Evolutionary conservation across 2,329 filamentous ascomycete species (phyloP).

Genomic region (Trichophyton mentagrophytes): DNA sequence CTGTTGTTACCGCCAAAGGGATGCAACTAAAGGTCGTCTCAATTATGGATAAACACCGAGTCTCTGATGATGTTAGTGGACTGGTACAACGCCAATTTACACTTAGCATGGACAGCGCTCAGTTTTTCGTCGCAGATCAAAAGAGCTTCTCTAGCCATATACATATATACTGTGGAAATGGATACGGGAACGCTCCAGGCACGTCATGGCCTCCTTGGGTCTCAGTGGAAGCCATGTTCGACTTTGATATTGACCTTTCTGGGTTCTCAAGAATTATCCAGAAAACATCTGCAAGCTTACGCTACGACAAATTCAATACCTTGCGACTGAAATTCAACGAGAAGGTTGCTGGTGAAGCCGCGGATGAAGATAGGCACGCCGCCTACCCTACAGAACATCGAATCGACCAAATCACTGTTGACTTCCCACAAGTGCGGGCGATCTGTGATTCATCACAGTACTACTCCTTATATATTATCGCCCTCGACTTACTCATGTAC

Average conservation of each 20-base stretch:
- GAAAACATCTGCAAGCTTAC: slow-evolving; percentile 84
- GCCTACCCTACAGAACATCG: slow-evolving; percentile 48
- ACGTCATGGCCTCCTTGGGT: slow-evolving; percentile 97
- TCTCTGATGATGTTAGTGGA: slow-evolving; percentile 86
- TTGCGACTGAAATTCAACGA: slow-evolving; percentile 95
- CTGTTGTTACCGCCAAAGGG: slow-evolving; percentile 88
- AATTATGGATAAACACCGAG: slow-evolving; percentile 90
- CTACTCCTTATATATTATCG: slow-evolving; percentile 96
- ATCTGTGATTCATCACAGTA: slow-evolving; percentile 96
- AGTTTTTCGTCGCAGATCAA: slow-evolving; percentile 94
- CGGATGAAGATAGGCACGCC: slow-evolving; percentile 31
- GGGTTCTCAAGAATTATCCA: slow-evolving; percentile 97
- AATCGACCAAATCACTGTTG: slow-evolving; percentile 95
- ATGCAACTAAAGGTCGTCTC: slow-evolving; percentile 98
- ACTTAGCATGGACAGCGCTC: slow-evolving; percentile 90
- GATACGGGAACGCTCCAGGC: slow-evolving; percentile 72
- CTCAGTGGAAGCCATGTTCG: slow-evolving; percentile 95
- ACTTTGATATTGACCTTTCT: slow-evolving; percentile 84
- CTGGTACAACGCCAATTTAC: slow-evolving; percentile 89
- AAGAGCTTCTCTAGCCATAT: slow-evolving; percentile 81
- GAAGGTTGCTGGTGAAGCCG: slow-evolving; percentile 54
- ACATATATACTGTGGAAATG: slow-evolving; percentile 87
- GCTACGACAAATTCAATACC: slow-evolving; percentile 97
- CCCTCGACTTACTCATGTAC: slow-evolving; percentile 88
- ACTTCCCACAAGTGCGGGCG: slow-evolving; percentile 88